Conservation (phyloP, 139 green algal species). For the Chlamydomonas schloesseri region DNA sequence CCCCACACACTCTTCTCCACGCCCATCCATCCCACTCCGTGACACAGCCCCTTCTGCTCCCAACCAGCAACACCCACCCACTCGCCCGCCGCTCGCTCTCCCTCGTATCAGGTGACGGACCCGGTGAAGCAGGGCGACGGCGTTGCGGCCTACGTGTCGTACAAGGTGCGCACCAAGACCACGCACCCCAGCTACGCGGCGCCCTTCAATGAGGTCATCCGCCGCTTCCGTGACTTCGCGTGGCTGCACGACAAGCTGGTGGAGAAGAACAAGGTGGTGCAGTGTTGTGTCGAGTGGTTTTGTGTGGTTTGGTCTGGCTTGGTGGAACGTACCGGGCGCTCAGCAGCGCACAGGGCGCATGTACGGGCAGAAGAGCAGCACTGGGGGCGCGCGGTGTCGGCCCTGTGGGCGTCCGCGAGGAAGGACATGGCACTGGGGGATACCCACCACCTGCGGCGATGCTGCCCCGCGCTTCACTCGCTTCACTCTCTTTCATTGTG, state of each 20-base stretch:
- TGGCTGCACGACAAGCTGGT: slow-evolving; percentile 87
- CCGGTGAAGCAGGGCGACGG: slow-evolving; percentile 95
- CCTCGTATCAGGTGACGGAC: slow-evolving; percentile 80
- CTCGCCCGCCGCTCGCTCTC: slow-evolving; percentile 31
- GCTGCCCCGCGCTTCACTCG: no score
- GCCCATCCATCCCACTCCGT: slow-evolving; percentile 9
- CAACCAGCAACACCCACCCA: background rate
- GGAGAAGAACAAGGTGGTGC: slow-evolving; percentile 76
- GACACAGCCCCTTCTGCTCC: background rate
- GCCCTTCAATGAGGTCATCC: slow-evolving; percentile 78
- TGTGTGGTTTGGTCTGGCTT: no score
- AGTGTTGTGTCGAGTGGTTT: no score
- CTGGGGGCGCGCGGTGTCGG: no score
- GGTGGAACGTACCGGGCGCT: no score
- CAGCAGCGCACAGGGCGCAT: no score
- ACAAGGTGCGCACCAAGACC: slow-evolving; percentile 63
- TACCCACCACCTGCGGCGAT: no score
- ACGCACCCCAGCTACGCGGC: slow-evolving; percentile 37
- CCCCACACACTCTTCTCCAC: no score
- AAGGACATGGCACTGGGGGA: no score
- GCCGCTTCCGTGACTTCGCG: slow-evolving; percentile 92
- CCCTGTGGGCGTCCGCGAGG: no score
- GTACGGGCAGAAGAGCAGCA: no score
- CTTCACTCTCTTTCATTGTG: no score
- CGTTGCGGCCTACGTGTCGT: slow-evolving; percentile 74